phyloP scores from a whole-genome alignment of 495 filamentous ascomycete genomes.

The Hypoxylon trugodes region DNA sequence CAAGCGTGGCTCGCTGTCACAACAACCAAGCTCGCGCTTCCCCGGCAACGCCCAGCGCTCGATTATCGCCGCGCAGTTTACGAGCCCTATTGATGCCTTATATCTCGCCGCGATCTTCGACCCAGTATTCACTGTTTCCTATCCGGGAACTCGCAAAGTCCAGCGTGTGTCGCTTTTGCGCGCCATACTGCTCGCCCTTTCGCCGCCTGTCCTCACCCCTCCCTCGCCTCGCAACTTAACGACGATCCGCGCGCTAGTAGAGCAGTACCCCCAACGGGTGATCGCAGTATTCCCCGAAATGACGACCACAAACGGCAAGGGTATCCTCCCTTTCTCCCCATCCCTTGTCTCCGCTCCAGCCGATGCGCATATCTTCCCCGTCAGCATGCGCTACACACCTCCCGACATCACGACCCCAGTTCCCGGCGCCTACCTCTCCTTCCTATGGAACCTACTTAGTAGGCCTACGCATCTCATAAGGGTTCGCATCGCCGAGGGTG shows the following conservation, averaged over 20 bases:
- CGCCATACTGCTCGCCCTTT: constrained; percentile 78
- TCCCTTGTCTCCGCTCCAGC: constrained; percentile 71
- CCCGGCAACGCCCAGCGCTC: constrained; percentile 69
- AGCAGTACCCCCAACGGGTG: constrained; percentile 72
- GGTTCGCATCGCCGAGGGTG: constrained; percentile 82
- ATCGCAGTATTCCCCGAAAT: constrained; percentile 91
- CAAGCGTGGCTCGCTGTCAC: constrained; percentile 74
- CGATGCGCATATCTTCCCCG: constrained; percentile 80
- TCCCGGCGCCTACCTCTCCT: constrained; percentile 70
- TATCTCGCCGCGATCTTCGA: constrained; percentile 98
- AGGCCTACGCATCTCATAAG: constrained; percentile 87
- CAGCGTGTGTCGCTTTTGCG: constrained; percentile 76
- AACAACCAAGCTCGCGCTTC: constrained; percentile 70
- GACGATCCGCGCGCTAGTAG: constrained; percentile 67
- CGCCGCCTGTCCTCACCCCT: constrained; percentile 60
- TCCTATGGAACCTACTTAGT: constrained; percentile 87
- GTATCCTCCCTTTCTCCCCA: constrained; percentile 83
- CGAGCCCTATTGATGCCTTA: constrained; percentile 89
- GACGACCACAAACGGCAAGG: constrained; percentile 91
- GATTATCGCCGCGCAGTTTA: constrained; percentile 89
- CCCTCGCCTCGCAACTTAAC: constrained; percentile 57
- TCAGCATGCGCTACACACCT: constrained; percentile 87
- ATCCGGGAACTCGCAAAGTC: constrained; percentile 75
- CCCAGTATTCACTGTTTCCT: constrained; percentile 87
- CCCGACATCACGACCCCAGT: constrained; percentile 91